Conservation (phyloP, 2,329 filamentous ascomycete species). For the Fusarium liriodendri region DNA sequence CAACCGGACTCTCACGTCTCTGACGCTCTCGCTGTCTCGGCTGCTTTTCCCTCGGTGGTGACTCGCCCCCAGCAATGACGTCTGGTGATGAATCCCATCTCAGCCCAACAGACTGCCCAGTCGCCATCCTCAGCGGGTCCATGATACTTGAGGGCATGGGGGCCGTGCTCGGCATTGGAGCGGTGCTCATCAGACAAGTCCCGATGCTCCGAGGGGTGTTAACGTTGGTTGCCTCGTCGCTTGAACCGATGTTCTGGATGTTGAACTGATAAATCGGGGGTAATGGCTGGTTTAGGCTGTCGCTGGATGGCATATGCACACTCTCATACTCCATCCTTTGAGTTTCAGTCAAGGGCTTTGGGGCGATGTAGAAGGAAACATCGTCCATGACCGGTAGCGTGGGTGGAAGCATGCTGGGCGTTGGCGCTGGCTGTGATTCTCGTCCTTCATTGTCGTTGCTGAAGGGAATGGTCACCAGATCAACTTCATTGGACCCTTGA, state of each 20-base stretch:
- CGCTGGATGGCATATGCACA: constrained; percentile 33
- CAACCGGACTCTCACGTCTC: neutral
- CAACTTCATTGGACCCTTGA: constrained; percentile 39
- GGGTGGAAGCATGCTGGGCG: constrained; percentile 44
- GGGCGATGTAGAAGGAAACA: constrained; percentile 48
- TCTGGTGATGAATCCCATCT: constrained; percentile 41
- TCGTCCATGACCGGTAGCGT: constrained; percentile 43
- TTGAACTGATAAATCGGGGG: constrained; percentile 32
- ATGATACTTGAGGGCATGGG: constrained; percentile 28
- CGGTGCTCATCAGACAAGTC: constrained; percentile 32
- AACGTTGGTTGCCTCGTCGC: constrained; percentile 50
- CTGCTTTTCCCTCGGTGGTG: constrained; percentile 18
- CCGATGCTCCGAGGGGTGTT: constrained; percentile 49
- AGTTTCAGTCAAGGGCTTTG: constrained; percentile 50
- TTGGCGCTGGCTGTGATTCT: constrained; percentile 13
- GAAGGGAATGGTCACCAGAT: constrained; percentile 41
- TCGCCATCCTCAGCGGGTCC: neutral
- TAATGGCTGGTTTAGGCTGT: constrained; percentile 23
- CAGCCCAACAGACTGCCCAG: constrained; percentile 1
- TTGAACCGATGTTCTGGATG: constrained; percentile 42
- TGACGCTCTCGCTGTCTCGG: constrained; percentile 13
- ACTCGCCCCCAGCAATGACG: constrained; percentile 32
- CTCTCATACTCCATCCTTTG: constrained; percentile 52
- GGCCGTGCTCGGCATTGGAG: constrained; percentile 32
- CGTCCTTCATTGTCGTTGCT: constrained; percentile 26